These are phyloP conservation scores for Ustilago esculenta DNA, from an alignment of 1,284 basidiomycete species.

Conservation along the genomic window DNA sequence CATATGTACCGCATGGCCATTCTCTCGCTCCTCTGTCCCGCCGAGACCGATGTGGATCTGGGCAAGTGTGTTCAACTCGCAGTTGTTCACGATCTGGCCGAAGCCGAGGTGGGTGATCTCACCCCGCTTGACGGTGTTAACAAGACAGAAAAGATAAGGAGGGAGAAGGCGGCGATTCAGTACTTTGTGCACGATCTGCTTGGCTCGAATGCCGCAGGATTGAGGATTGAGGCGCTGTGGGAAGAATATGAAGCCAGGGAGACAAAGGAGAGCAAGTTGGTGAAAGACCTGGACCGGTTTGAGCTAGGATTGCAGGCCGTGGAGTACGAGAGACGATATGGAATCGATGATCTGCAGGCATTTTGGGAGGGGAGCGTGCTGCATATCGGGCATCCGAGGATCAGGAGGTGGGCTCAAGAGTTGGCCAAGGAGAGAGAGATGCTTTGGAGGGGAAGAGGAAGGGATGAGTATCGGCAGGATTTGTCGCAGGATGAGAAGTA, in stretches of 20 bases:
- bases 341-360: conserved; percentile 61
- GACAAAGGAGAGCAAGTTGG: conserved; percentile 85
- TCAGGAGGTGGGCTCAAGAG: conserved; percentile 48
- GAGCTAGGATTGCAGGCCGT: conserved; percentile 82
- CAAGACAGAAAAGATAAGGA: conserved; percentile 79
- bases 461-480: conserved; percentile 23
- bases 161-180: conserved; percentile 90
- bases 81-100: conserved; percentile 92
- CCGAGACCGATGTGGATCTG: conserved; percentile 71
- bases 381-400: conserved; percentile 47
- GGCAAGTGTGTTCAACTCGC: conserved; percentile 87
- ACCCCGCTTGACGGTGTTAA: conserved; percentile 86
- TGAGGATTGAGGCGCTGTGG: conserved; percentile 82
- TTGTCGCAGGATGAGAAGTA: not conserved
- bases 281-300: conserved; percentile 94
- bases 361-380: conserved; percentile 54
- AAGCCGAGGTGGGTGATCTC: conserved; percentile 96
- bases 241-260: conserved; percentile 89
- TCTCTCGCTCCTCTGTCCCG: conserved; percentile 80
- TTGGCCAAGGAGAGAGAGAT: conserved; percentile 46
- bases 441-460: conserved; percentile 46
- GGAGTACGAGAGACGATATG: conserved; percentile 68
- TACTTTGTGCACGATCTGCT: conserved; percentile 90
- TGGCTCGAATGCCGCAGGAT: conserved; percentile 79
- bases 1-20: conserved; percentile 98